phyloP scores from a whole-genome alignment of 805 yeast genomes.

The Saccharomycopsis sp. region DNA sequence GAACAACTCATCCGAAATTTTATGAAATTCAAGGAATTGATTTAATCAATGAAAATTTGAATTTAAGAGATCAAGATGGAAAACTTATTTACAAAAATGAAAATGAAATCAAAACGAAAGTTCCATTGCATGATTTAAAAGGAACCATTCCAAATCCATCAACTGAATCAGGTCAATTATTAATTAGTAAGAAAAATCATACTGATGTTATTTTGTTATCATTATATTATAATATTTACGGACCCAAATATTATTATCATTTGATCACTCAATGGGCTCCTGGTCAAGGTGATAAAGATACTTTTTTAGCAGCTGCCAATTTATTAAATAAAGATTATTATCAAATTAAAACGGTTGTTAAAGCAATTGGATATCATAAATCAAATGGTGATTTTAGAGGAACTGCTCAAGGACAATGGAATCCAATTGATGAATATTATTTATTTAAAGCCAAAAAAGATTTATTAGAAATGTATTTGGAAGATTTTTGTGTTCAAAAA shows the following conservation, averaged over 20 bases:
- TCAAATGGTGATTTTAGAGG: slow-evolving; percentile 11
- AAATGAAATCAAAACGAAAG: slow-evolving; percentile 20
- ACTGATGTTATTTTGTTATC: slow-evolving; percentile 47
- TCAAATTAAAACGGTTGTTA: slow-evolving; percentile 35
- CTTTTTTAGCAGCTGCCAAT: slow-evolving; percentile 60
- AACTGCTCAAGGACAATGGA: slow-evolving; percentile 16
- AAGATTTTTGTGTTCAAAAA: slow-evolving; percentile 26
- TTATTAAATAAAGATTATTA: slow-evolving; percentile 37
- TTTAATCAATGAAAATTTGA: slow-evolving; percentile 10
- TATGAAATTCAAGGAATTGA: slow-evolving; percentile 41
- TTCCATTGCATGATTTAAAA: slow-evolving; percentile 48
- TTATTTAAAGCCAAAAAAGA: slow-evolving; percentile 9
- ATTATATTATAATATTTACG: slow-evolving; percentile 54
- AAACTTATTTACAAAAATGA: slow-evolving; percentile 19
- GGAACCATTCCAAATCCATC: slow-evolving; percentile 60
- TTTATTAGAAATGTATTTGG: slow-evolving; percentile 25
- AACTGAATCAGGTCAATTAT: slow-evolving; percentile 60
- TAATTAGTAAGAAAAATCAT: slow-evolving; percentile 52
- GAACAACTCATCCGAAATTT: slow-evolving; percentile 52
- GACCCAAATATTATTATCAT: slow-evolving; percentile 59
- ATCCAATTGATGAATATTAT: slow-evolving; percentile 13
- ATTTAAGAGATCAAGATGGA: slow-evolving; percentile 10
- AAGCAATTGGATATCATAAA: slow-evolving; percentile 29
- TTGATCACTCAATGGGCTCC: slow-evolving; percentile 62
- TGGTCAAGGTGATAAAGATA: slow-evolving; percentile 77